phyloP scores from a whole-genome alignment of 139 green algal species.

The Chlorella sp. region DNA sequence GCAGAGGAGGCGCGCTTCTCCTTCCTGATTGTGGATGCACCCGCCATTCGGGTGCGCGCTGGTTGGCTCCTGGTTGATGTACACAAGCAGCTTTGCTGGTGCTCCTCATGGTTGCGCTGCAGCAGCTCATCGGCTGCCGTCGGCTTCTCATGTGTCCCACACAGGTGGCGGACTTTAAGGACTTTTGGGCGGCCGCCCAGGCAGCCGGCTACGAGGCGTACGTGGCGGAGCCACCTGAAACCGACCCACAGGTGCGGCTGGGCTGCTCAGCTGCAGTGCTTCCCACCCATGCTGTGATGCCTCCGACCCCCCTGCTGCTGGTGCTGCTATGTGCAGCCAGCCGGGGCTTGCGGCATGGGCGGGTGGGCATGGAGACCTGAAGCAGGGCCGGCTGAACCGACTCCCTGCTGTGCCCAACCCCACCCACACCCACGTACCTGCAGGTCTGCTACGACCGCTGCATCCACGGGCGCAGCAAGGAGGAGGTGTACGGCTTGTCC shows the following conservation, averaged over 20 bases:
- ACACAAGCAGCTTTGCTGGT: no score
- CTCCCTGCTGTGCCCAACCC: neutral
- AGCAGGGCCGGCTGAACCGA: neutral
- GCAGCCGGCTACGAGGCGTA: conserved; percentile 73
- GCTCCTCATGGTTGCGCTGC: no score
- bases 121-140: no score
- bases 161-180: conserved; percentile 55
- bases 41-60: conserved; percentile 41
- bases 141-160: no score
- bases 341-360: no score
- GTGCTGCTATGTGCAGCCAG: no score
- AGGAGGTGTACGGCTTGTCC: conserved; percentile 43
- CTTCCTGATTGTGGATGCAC: conserved; percentile 81
- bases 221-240: conserved; percentile 54
- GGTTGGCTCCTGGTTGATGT: neutral
- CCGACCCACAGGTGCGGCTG: conserved; percentile 33
- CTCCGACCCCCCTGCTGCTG: no score
- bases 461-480: conserved; percentile 56
- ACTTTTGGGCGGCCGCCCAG: conserved; percentile 64
- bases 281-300: no score
- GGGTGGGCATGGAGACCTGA: no score
- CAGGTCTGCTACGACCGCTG: conserved; percentile 59
- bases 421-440: no score
- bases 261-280: no score
- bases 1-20: conserved; percentile 73